Conservation (phyloP, 2,329 filamentous ascomycete genomes). For the Colletotrichum tamarilloi region DNA sequence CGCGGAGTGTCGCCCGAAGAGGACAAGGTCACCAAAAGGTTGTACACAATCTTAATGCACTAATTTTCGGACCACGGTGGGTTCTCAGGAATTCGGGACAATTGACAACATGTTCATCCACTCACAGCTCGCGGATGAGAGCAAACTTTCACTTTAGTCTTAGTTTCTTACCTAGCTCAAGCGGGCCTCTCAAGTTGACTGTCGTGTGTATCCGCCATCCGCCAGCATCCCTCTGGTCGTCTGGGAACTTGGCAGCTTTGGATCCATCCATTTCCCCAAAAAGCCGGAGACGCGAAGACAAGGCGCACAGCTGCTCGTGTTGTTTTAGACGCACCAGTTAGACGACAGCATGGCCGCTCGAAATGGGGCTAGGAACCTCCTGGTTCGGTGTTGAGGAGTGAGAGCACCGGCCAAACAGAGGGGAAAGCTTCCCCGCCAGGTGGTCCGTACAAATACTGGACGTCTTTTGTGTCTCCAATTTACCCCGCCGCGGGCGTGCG, state of each 20-base stretch:
- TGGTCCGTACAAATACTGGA: background rate
- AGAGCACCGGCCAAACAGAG: background rate
- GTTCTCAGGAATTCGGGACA: background rate
- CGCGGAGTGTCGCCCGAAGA: conserved; percentile 27
- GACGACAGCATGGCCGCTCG: conserved; percentile 15
- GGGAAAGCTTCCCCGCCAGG: background rate
- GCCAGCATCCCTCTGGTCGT: background rate
- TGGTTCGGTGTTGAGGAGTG: conserved; percentile 5
- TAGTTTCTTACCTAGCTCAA: background rate
- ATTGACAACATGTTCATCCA: background rate
- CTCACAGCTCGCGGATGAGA: background rate
- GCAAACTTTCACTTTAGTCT: background rate
- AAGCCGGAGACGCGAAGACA: background rate
- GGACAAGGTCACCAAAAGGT: background rate
- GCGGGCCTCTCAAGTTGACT: conserved; percentile 18
- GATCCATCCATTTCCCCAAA: background rate
- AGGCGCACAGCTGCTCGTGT: background rate
- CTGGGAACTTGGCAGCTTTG: background rate
- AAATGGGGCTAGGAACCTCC: background rate
- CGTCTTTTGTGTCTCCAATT: conserved; percentile 26
- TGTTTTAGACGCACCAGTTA: conserved; percentile 27
- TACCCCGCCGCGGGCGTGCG: conserved; percentile 31
- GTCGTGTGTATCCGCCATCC: background rate
- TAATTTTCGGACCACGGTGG: background rate
- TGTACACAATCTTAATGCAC: background rate